Conservation (phyloP, 768 basidiomycete species). For the Crucibulum laeve region DNA sequence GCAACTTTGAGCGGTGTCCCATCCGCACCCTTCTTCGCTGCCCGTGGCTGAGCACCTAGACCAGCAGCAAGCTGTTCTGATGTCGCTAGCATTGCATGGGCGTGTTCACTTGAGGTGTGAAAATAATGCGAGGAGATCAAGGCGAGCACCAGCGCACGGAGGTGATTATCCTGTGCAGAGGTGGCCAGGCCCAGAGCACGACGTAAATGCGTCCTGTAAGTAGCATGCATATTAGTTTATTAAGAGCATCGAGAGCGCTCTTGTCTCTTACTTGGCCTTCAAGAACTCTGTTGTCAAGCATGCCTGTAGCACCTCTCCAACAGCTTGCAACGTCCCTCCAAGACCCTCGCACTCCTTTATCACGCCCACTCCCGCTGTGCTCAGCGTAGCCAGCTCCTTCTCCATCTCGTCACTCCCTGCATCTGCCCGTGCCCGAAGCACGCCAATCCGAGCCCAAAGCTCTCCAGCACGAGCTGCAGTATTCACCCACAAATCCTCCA, state of each 20-base stretch:
- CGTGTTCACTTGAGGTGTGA: conserved; percentile 67
- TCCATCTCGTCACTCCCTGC: conserved; percentile 15
- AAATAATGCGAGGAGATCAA: conserved; percentile 68
- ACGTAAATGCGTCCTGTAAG: conserved; percentile 51
- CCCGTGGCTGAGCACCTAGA: conserved; percentile 46
- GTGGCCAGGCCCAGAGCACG: conserved; percentile 55
- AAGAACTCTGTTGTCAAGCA: conserved; percentile 52
- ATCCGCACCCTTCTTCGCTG: conserved; percentile 6
- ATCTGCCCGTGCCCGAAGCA: conserved; percentile 14
- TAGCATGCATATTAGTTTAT: too few relatives aligned
- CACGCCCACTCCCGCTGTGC: conserved; percentile 29
- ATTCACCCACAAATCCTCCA: conserved; percentile 28
- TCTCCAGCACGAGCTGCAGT: conserved; percentile 27
- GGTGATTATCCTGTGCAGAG: conserved; percentile 61
- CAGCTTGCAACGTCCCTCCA: conserved; percentile 50
- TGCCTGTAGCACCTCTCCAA: conserved; percentile 53
- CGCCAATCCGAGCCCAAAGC: conserved; percentile 27
- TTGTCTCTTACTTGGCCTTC: conserved; percentile 59
- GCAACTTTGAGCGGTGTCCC: neutral
- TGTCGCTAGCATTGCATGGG: conserved; percentile 58
- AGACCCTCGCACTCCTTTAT: conserved; percentile 40
- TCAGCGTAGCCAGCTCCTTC: conserved; percentile 22
- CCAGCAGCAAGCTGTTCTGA: conserved; percentile 71
- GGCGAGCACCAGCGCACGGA: conserved; percentile 66
- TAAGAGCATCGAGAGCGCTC: too few relatives aligned